phyloP scores from a whole-genome alignment of 805 yeast species.

The Metschnikowia borealis region DNA sequence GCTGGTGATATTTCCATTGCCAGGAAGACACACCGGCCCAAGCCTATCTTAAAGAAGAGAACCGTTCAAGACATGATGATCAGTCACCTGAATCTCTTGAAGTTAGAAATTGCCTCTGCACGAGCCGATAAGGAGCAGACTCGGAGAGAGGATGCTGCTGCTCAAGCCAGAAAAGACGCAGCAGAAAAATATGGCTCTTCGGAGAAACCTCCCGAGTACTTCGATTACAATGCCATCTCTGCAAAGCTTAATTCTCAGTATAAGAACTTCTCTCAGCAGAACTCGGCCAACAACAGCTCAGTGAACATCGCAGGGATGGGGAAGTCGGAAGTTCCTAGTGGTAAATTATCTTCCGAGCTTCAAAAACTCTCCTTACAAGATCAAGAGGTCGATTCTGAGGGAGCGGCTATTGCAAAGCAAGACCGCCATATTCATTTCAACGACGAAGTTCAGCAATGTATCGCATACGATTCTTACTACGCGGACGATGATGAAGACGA shows the following conservation, averaged over 20 bases:
- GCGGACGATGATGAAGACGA: constrained; percentile 14
- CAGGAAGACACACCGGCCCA: constrained; percentile 40
- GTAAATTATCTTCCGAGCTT: constrained; percentile 5
- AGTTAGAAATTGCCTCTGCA: constrained; percentile 38
- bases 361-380: constrained; percentile 1
- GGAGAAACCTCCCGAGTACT: constrained; percentile 34
- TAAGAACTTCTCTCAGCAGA: constrained; percentile 22
- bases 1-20: constrained; percentile 46
- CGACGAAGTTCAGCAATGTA: constrained; percentile 92
- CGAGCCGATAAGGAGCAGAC: constrained; percentile 28
- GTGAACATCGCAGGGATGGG: constrained; percentile 18
- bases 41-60: constrained; percentile 85
- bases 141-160: constrained; percentile 28
- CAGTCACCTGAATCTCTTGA: constrained; percentile 48
- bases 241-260: constrained; percentile 42
- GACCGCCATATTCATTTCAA: constrained; percentile 84
- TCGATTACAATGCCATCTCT: constrained; percentile 42
- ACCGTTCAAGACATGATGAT: constrained; percentile 80
- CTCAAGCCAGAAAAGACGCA: constrained; percentile 17
- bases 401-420: constrained; percentile 16
- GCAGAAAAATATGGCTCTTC: constrained; percentile 8
- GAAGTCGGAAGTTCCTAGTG: constrained; percentile 6
- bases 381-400: not conserved
- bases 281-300: constrained; percentile 30
- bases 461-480: constrained; percentile 50